Conservation (phyloP, 805 yeast genomes). For the Komagataella pseudopastoris region DNA sequence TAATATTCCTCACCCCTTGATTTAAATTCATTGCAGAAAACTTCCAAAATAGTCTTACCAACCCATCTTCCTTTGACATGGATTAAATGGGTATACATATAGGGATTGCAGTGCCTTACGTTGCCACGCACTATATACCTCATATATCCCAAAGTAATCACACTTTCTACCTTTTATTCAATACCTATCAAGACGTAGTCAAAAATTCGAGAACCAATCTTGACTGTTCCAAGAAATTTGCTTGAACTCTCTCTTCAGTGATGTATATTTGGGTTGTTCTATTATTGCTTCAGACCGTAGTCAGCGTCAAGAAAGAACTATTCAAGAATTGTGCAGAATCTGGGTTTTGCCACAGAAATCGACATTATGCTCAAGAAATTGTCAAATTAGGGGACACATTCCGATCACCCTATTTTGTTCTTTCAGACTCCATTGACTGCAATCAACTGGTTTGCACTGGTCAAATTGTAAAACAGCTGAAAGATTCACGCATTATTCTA, state of each 20-base stretch:
- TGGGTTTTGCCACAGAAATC: constrained; percentile 75
- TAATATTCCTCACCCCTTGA: constrained; percentile 13
- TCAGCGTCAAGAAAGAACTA: constrained; percentile 44
- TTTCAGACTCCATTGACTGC: constrained; percentile 16
- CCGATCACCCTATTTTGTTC: constrained; percentile 27
- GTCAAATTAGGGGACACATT: constrained; percentile 9
- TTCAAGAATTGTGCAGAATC: constrained; percentile 70
- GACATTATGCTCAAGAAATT: constrained; percentile 43
- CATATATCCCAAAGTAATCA: neutral
- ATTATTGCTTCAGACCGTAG: neutral
- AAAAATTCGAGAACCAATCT: too few relatives aligned
- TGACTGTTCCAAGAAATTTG: neutral
- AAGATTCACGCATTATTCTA: constrained; percentile 24
- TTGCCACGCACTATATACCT: neutral
- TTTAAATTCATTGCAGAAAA: constrained; percentile 25
- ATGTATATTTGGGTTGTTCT: neutral
- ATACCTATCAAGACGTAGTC: neutral
- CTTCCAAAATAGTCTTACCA: constrained; percentile 21
- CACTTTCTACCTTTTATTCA: neutral
- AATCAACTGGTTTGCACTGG: neutral
- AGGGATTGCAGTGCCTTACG: constrained; percentile 14
- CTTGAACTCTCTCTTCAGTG: neutral
- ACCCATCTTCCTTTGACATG: constrained; percentile 33
- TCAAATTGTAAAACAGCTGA: constrained; percentile 28
- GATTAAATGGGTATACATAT: constrained; percentile 19